Percentiles rank a stretch among this genome's conserved stretches.
phyloP scores from a whole-genome alignment of 1,284 basidiomycete genomes.

The Thelephora terrestris region DNA sequence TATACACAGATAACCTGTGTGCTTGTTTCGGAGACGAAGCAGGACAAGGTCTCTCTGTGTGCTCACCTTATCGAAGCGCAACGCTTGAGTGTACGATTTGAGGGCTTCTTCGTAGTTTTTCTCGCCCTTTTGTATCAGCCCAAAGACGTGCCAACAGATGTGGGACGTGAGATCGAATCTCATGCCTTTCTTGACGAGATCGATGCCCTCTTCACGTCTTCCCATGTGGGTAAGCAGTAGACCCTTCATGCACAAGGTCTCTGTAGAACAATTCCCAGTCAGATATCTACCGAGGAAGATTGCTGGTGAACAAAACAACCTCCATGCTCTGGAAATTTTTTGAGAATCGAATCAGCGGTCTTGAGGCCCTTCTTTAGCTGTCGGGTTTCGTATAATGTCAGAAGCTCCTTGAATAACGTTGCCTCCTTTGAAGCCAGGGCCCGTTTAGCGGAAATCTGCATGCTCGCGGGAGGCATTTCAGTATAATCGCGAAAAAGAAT shows the following conservation, averaged over 20 bases:
- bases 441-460: constrained; percentile 30
- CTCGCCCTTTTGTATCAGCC: constrained; percentile 85
- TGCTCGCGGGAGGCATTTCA: constrained; percentile 23
- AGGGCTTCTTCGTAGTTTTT: constrained; percentile 87
- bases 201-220: constrained; percentile 74
- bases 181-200: constrained; percentile 83
- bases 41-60: background rate
- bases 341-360: constrained; percentile 89
- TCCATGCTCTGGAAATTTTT: constrained; percentile 93
- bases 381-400: constrained; percentile 86
- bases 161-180: constrained; percentile 86
- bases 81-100: constrained; percentile 75
- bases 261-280: constrained; percentile 30
- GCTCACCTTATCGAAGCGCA: constrained; percentile 82
- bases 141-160: constrained; percentile 98
- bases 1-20: background rate
- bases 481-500: background rate
- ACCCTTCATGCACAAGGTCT: constrained; percentile 92
- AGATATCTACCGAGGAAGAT: constrained; percentile 11
- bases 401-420: constrained; percentile 78
- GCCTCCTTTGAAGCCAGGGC: constrained; percentile 77
- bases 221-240: constrained; percentile 80
- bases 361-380: constrained; percentile 89
- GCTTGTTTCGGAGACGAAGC: constrained; percentile 1
- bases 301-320: constrained; percentile 36